Evolutionary conservation across 352 stramenopile genomes (phyloP).

Genomic region (Phytophthora fragariaefolia): DNA sequence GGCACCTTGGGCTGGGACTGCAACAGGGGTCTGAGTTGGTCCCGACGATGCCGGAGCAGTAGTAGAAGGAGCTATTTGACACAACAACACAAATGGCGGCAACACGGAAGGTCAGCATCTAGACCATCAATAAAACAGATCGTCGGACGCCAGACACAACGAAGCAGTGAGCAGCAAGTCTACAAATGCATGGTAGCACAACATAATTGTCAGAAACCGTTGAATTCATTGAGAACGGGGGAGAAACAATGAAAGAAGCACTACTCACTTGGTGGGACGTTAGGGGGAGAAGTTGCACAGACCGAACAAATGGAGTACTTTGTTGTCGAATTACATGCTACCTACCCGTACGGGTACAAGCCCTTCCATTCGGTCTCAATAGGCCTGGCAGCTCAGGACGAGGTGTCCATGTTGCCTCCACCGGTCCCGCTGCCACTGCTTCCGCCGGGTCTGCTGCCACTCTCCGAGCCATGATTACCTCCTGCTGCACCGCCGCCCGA

Average conservation of each 20-base stretch:
- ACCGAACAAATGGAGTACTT: constrained; percentile 40
- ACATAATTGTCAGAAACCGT: constrained; percentile 23
- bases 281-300: constrained; percentile 17
- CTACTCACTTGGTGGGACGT: constrained; percentile 34
- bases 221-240: background rate
- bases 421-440: constrained; percentile 38
- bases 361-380: constrained; percentile 24
- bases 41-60: constrained; percentile 12
- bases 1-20: constrained; percentile 6
- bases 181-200: constrained; percentile 30
- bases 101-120: constrained; percentile 4
- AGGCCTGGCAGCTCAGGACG: constrained; percentile 42
- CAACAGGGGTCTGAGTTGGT: constrained; percentile 13
- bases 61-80: constrained; percentile 4
- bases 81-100: constrained; percentile 1
- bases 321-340: constrained; percentile 48
- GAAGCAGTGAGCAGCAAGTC: constrained; percentile 22
- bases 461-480: constrained; percentile 57
- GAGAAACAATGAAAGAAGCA: background rate
- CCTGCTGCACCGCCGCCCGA: constrained; percentile 24
- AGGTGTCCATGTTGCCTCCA: constrained; percentile 53
- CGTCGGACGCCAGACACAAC: constrained; percentile 3
- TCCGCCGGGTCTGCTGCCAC: constrained; percentile 36
- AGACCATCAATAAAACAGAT: background rate
- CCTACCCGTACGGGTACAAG: constrained; percentile 40